Base-by-base conservation (phyloP, 1,139 yeast species). In the Yamadazyma taylorii region DNA sequence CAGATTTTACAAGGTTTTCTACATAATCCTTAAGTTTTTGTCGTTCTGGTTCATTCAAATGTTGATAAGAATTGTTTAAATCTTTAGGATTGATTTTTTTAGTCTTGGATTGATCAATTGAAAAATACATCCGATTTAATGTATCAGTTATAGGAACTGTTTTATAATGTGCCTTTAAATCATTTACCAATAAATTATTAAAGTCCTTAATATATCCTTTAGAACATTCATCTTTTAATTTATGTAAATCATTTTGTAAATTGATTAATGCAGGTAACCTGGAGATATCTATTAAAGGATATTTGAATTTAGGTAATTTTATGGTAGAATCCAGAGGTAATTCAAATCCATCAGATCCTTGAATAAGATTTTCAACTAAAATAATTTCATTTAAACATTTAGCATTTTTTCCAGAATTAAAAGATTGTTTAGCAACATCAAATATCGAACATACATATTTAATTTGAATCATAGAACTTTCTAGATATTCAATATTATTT, bases 391-490 rank as follows among this genome's bases (percentile, higher is more conserved):
- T 76, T 41, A 87, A 61, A 38, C 75, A 67, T 33, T 63, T 58
- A 12, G 56, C 55, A 46, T 57, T 60, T 17, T 73, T 61, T 3
- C 71, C 73, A 19, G 67, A 57, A 14, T 60, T 58, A 51, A 66
- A 76, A n/a, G 78, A 57, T 11, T 61, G 46, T 44, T 73, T 75
- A 4, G 90, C 81, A 40, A 73, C 60, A 33, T 78, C 79, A 10
- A 79, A 71, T 15, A 73, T 63, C 8, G 69, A 66, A 25, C 74
- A 47, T 1, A 82, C 64, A 9, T 68, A 65, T 37, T 75, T 71
- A 2, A 86, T 63, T 58, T 89, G 96, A n/a, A 78, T 50, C 33
- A 88, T 58, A 1, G 84, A 68, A 36, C 78, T 78, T 47, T 84
- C 87, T 34, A 92, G 63, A 36, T 66, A 67, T 32, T 77, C 79